Percentiles rank a stretch among this genome's conserved stretches.
Evolutionary conservation across 2,329 filamentous ascomycete species (phyloP).

Genomic region (Colletotrichum scovillei): DNA sequence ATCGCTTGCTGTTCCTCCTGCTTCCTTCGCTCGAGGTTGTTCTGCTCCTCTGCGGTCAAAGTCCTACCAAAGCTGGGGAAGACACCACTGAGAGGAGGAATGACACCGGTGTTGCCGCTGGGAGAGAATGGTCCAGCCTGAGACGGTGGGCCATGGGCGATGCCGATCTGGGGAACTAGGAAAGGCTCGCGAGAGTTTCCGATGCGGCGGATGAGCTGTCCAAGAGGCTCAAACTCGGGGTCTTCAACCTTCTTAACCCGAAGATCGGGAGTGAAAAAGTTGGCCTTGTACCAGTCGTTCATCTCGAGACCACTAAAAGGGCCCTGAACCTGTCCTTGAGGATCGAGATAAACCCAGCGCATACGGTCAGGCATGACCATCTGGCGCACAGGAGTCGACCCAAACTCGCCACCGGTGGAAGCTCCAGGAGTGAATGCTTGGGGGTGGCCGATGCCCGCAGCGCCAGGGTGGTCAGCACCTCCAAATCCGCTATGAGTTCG

Average conservation of each 20-base stretch:
- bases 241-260: slow-evolving; percentile 97
- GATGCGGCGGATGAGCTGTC: slow-evolving; percentile 93
- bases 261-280: slow-evolving; percentile 95
- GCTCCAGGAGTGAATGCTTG: slow-evolving; percentile 39
- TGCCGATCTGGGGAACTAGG: slow-evolving; percentile 95
- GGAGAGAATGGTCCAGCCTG: slow-evolving; percentile 61
- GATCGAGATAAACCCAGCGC: slow-evolving; percentile 98
- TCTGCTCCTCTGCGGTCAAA: slow-evolving; percentile 96
- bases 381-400: slow-evolving; percentile 75
- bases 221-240: slow-evolving; percentile 91
- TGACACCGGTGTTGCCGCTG: slow-evolving; percentile 68
- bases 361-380: slow-evolving; percentile 99
- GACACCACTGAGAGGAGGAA: slow-evolving; percentile 90
- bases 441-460: slow-evolving; percentile 37
- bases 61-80: slow-evolving; percentile 98
- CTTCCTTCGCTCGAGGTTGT: slow-evolving; percentile 94
- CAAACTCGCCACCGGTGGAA: slow-evolving; percentile 42
- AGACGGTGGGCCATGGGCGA: slow-evolving; percentile 80
- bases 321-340: slow-evolving; percentile 90
- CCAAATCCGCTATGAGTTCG: slow-evolving; percentile 44
- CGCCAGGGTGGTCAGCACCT: slow-evolving; percentile 35
- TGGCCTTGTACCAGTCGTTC: slow-evolving; percentile 99
- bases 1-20: slow-evolving; percentile 98
- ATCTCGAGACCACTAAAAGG: slow-evolving; percentile 97
- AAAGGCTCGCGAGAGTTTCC: slow-evolving; percentile 98